Evolutionary conservation across 1,284 basidiomycete species (phyloP).

Genomic region (Ganoderma leucocontextum): DNA sequence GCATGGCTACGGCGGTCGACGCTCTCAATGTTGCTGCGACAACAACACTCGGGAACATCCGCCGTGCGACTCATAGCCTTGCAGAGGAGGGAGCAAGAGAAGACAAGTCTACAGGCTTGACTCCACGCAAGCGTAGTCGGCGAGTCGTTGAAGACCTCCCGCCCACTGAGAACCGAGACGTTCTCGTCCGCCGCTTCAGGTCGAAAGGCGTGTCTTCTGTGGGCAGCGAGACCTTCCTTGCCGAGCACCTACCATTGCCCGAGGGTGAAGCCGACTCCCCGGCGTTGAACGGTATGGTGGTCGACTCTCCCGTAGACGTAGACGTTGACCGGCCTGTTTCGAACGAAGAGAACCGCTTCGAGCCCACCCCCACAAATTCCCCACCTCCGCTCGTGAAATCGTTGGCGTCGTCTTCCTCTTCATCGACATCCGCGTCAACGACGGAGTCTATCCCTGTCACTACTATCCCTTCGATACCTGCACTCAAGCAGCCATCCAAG

Average conservation of each 20-base stretch:
- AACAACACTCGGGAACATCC: conserved; percentile 55
- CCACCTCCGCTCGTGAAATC: conserved; percentile 32
- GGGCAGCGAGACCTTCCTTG: conserved; percentile 46
- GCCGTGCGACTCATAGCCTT: conserved; percentile 59
- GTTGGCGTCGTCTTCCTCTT: conserved; percentile 46
- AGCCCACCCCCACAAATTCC: conserved; percentile 30
- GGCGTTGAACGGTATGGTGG: conserved; percentile 25
- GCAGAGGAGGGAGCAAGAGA: conserved; percentile 65
- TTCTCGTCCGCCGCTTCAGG: conserved; percentile 61
- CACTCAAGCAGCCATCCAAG: conserved; percentile 34
- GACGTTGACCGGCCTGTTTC: conserved; percentile 30
- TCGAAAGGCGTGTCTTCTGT: conserved; percentile 42
- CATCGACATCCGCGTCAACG: conserved; percentile 41
- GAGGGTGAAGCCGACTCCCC: conserved; percentile 29
- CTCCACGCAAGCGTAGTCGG: conserved; percentile 77
- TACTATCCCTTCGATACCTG: conserved; percentile 29
- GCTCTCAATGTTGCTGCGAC: conserved; percentile 50
- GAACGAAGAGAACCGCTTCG: conserved; percentile 31
- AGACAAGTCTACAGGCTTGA: conserved; percentile 71
- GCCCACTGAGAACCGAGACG: conserved; percentile 66
- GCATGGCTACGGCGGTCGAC: conserved; percentile 49
- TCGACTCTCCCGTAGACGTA: conserved; percentile 31
- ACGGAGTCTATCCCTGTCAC: conserved; percentile 29
- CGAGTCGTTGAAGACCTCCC: conserved; percentile 75
- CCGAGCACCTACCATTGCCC: conserved; percentile 39